These are phyloP conservation scores for Cladosporium phlei DNA, from an alignment of 2,329 filamentous ascomycete genomes.

Conservation along the genomic window DNA sequence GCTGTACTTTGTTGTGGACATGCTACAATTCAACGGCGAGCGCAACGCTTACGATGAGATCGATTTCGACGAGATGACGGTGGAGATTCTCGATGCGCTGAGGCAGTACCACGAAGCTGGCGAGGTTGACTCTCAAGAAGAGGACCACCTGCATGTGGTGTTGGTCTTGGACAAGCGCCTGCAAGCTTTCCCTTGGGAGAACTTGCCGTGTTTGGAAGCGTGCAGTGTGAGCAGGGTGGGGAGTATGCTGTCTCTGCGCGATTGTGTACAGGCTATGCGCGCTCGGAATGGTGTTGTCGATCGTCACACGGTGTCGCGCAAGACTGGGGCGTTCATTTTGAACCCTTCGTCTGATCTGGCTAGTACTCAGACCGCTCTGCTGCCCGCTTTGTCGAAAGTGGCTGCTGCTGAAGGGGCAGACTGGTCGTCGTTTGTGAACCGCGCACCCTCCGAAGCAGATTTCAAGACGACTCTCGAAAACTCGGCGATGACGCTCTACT, in stretches of 20 bases:
- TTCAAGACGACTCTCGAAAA: conserved; percentile 64
- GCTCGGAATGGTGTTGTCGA: conserved; percentile 16
- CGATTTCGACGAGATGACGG: conserved; percentile 85
- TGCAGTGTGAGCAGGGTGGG: conserved; percentile 81
- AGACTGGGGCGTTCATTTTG: conserved; percentile 70
- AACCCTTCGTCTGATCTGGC: conserved; percentile 83
- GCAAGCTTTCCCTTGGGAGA: conserved; percentile 94
- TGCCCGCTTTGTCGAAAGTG: conserved; percentile 55
- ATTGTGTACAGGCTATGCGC: conserved; percentile 61
- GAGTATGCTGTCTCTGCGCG: conserved; percentile 74
- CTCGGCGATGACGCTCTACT: conserved; percentile 79
- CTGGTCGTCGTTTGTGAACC: conserved; percentile 67
- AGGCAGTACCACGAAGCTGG: conserved; percentile 64
- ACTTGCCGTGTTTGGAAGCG: conserved; percentile 75
- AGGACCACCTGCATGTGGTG: conserved; percentile 72
- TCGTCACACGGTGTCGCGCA: conserved; percentile 46
- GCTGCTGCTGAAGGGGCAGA: conserved; percentile 20
- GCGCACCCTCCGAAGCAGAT: conserved; percentile 68
- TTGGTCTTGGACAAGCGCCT: conserved; percentile 87
- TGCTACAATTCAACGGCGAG: conserved; percentile 94
- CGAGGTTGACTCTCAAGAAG: conserved; percentile 29
- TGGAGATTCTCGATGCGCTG: conserved; percentile 82
- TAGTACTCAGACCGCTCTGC: conserved; percentile 72
- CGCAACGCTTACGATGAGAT: conserved; percentile 96
- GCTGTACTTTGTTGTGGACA: conserved; percentile 93